Evolutionary conservation across 345 rosid genomes (phyloP), one percentile per base, ranked within the genome.

Genomic region (Hypericum androsaemum): DNA sequence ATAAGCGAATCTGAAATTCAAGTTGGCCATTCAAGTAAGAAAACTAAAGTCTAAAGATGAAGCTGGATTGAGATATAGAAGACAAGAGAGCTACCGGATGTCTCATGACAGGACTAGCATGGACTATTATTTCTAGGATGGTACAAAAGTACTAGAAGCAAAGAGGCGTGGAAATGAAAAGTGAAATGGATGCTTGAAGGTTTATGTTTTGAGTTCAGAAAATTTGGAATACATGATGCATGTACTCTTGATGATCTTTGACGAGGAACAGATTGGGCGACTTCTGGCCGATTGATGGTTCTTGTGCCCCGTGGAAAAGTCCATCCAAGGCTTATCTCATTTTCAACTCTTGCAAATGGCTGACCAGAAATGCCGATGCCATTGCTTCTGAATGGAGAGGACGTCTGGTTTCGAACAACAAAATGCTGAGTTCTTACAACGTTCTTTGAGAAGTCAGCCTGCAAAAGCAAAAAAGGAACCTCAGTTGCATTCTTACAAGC

Each of bases 151-250:
- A 49, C 13, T 22, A 44, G 37, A 10, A 16, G 13, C 11, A 7
- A 11, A 10, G 12, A 53, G 13, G 32, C 8, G 6, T 35, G 42
- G 7, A 11, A 6, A 16, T 17, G 10, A 6, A 53, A 37, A 3
- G 7, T 14, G 14, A 14, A 11, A 13, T 7, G 10, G 22, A 11
- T 57, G 5, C 44, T 15, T 37, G 35, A 1, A 0, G 14, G 11
- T 38, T 7, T 12, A 7, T 7, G 10, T 8, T 43, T 56, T 6
- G 40, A 39, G 40, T n/a, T 15, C 22, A 7, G 14, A 43, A 22
- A 55, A 58, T 52, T n/a, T 14, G 52, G 50, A 64, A 75, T 80
- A 86, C 95, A 89, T 69, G 97, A 86, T 71, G 97, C 90, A 44
- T 63, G 72, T 48, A 80, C 62, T 53, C 61, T 12, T 0, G 67